These are phyloP conservation scores for Dalbergia cultrata DNA, from an alignment of 306 rosid species.

Conservation along the genomic window DNA sequence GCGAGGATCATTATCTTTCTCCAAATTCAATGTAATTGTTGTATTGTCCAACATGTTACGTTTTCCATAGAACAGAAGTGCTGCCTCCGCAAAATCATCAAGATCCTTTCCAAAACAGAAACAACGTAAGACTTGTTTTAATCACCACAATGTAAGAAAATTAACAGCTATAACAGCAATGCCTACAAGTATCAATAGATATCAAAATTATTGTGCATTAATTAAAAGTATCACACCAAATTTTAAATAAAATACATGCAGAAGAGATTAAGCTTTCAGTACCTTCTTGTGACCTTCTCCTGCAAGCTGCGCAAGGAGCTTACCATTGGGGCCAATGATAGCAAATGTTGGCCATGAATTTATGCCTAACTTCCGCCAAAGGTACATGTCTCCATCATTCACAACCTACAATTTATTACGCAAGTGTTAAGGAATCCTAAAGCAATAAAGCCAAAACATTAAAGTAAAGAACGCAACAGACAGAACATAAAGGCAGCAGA, in stretches of 20 bases:
- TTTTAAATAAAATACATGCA: conserved; percentile 22
- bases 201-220: conserved; percentile 14
- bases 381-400: conserved; percentile 93
- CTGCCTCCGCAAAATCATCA: conserved; percentile 93
- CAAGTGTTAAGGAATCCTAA: conserved; percentile 32
- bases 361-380: conserved; percentile 92
- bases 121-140: conserved; percentile 8
- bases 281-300: conserved; percentile 98
- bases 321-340: conserved; percentile 82
- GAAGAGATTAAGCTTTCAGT: conserved; percentile 39
- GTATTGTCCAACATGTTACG: conserved; percentile 73
- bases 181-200: conserved; percentile 6
- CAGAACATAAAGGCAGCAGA: conserved; percentile 31
- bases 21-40: conserved; percentile 76
- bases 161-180: conserved; percentile 28
- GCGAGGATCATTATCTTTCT: conserved; percentile 92
- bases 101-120: conserved; percentile 73
- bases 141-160: conserved; percentile 26
- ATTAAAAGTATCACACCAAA: not conserved
- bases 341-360: conserved; percentile 99
- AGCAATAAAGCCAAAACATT: conserved; percentile 19
- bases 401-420: conserved; percentile 71
- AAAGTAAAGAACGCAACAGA: conserved; percentile 19
- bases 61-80: conserved; percentile 83
- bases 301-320: conserved; percentile 87